Percentiles rank a stretch among this genome's conserved stretches.
These are phyloP conservation scores for Suillus ampliporus DNA, from an alignment of 768 basidiomycete genomes.

Conservation along the genomic window DNA sequence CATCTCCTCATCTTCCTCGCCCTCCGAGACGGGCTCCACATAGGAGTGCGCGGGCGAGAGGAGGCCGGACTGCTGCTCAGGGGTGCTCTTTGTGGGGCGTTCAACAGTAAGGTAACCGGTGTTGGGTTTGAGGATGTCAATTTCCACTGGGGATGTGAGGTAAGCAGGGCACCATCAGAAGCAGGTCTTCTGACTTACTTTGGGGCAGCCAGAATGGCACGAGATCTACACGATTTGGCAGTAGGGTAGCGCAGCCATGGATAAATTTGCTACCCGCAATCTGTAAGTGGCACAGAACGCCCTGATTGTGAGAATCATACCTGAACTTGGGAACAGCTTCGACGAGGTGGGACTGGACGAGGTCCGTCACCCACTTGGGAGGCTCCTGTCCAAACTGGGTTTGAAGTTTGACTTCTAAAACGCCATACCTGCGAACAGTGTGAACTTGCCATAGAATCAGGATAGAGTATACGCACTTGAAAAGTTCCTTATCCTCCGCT, in stretches of 20 bases:
- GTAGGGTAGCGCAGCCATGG: constrained; percentile 91
- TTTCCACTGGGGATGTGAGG: constrained; percentile 69
- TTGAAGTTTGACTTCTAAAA: constrained; percentile 96
- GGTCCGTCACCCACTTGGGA: constrained; percentile 93
- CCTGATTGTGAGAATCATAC: constrained; percentile 42
- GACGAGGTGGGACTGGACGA: constrained; percentile 94
- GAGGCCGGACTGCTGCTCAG: constrained; percentile 47
- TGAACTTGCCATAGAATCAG: constrained; percentile 4
- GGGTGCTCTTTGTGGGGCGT: constrained; percentile 68
- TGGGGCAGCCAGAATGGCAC: constrained; percentile 99
- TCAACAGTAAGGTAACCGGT: constrained; percentile 80
- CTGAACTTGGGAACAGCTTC: constrained; percentile 99
- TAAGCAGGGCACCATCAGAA: not conserved
- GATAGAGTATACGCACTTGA: constrained; percentile 62
- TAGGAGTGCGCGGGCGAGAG: constrained; percentile 57
- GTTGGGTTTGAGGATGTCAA: constrained; percentile 92
- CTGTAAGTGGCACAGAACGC: constrained; percentile 3
- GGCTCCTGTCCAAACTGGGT: constrained; percentile 96
- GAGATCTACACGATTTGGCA: constrained; percentile 92
- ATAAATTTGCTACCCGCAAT: constrained; percentile 78
- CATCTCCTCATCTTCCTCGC: constrained; percentile 86
- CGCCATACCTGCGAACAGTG: constrained; percentile 66
- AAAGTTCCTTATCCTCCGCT: constrained; percentile 85
- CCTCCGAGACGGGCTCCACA: constrained; percentile 92
- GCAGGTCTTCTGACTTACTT: constrained; percentile 52